Evolutionary conservation across 345 rosid genomes (phyloP).

Genomic region (Aquilaria malaccensis): DNA sequence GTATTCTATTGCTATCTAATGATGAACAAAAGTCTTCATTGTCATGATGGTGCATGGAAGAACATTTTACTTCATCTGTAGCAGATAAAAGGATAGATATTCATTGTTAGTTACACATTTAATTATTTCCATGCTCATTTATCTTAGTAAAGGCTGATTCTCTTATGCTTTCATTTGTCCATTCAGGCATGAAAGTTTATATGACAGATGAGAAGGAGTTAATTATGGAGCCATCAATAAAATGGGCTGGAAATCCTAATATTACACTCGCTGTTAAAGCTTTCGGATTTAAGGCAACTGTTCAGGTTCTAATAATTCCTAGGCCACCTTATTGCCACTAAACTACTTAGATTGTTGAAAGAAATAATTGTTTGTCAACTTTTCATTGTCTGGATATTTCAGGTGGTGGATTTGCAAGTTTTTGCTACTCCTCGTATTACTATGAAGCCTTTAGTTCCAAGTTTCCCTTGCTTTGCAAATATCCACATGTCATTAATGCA

Average conservation of each 20-base stretch:
- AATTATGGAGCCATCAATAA: conserved; percentile 75
- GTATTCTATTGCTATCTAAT: no score
- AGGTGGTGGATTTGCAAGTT: conserved; percentile 85
- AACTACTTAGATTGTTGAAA: neutral
- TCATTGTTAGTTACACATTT: no score
- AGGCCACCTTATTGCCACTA: neutral
- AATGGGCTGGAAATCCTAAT: conserved; percentile 93
- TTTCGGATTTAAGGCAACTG: conserved; percentile 78
- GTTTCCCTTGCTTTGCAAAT: conserved; percentile 84
- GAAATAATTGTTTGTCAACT: neutral
- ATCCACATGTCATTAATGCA: conserved; percentile 80
- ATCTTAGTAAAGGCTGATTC: no score
- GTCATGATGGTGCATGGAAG: no score
- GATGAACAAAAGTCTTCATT: no score
- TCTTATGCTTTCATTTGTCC: conserved; percentile 2
- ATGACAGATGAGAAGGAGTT: conserved; percentile 84
- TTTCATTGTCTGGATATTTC: conserved; percentile 8
- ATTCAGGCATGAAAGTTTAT: conserved; percentile 80
- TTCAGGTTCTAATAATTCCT: conserved; percentile 43
- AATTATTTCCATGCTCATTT: no score
- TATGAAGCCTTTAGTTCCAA: conserved; percentile 79
- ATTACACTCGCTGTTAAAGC: conserved; percentile 64
- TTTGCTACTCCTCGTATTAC: conserved; percentile 88
- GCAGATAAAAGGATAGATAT: no score
- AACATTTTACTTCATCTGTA: no score